A percentile compares a stretch with the other conserved stretches of the same genome.
Evolutionary conservation across 768 basidiomycete genomes (phyloP).

Genomic region (Suillus alpinus): DNA sequence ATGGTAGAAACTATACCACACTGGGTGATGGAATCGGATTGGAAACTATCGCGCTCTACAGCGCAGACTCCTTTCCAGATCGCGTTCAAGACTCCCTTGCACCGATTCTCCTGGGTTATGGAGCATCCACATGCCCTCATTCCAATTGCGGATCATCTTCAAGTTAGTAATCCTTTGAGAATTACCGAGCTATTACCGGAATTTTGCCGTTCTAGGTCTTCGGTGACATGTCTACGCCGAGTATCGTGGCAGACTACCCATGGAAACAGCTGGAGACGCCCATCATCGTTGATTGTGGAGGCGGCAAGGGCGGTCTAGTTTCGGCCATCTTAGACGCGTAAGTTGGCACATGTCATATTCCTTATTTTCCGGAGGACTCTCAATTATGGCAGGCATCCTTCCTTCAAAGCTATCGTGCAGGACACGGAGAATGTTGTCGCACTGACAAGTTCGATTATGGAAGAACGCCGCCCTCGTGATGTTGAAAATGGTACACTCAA

Average conservation of each 20-base stretch:
- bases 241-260: constrained; percentile 38
- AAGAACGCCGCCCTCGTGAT: constrained; percentile 32
- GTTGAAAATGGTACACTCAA: constrained; percentile 31
- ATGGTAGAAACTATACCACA: constrained; percentile 9
- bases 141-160: not conserved
- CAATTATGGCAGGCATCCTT: constrained; percentile 1
- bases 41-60: constrained; percentile 8
- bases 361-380: not conserved
- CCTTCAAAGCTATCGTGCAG: constrained; percentile 31
- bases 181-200: not conserved
- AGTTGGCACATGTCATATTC: constrained; percentile 2
- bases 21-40: constrained; percentile 15
- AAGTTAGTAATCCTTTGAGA: not conserved
- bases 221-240: constrained; percentile 24
- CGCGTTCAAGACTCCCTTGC: constrained; percentile 33
- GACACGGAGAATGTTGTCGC: constrained; percentile 30
- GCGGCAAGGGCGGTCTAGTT: constrained; percentile 38
- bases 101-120: constrained; percentile 26
- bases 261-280: constrained; percentile 34
- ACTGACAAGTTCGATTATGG: constrained; percentile 5
- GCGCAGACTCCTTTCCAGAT: constrained; percentile 36
- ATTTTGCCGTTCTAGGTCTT: not conserved
- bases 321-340: constrained; percentile 37
- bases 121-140: not conserved
- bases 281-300: constrained; percentile 40